These are phyloP conservation scores for Candida patagonica DNA, from an alignment of 805 yeast species.

Conservation along the genomic window DNA sequence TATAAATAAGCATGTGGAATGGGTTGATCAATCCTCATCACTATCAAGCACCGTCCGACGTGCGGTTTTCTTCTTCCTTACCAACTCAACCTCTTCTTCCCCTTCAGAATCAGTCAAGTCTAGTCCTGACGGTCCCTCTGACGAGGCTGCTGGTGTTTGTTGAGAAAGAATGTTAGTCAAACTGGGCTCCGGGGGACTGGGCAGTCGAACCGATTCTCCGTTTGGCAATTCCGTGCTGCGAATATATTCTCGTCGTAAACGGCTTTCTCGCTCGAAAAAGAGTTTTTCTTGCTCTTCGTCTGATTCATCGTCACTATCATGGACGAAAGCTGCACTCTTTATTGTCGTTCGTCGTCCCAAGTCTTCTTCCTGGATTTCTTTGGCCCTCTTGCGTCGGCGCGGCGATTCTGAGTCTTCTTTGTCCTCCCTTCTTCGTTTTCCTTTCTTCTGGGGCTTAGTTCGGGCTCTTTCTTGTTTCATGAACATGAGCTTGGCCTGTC, in stretches of 20 bases:
- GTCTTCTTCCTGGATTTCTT: constrained; percentile 9
- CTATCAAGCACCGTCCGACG: too few relatives aligned
- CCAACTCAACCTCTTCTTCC: constrained; percentile 2
- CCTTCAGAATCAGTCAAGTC: constrained; percentile 1
- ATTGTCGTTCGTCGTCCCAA: constrained; percentile 9
- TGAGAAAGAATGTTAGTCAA: background rate
- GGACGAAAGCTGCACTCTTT: constrained; percentile 46
- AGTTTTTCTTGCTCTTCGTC: constrained; percentile 45
- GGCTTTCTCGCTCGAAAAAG: constrained; percentile 50
- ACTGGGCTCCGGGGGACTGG: background rate
- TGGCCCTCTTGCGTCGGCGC: background rate
- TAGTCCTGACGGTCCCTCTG: background rate
- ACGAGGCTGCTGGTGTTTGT: background rate
- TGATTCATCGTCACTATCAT: constrained; percentile 55
- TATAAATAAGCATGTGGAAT: background rate
- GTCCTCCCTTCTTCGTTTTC: constrained; percentile 3
- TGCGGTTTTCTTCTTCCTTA: background rate
- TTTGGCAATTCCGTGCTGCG: background rate
- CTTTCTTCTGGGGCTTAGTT: constrained; percentile 2
- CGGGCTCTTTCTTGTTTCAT: constrained; percentile 3
- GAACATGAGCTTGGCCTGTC: constrained; percentile 11
- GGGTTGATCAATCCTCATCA: constrained; percentile 13
- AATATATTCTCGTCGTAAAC: constrained; percentile 16
- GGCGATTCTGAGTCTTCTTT: constrained; percentile 17
- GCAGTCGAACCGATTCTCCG: too few relatives aligned